phyloP scores from a whole-genome alignment of 208 protist species.

The Wallacemonas sp. region DNA sequence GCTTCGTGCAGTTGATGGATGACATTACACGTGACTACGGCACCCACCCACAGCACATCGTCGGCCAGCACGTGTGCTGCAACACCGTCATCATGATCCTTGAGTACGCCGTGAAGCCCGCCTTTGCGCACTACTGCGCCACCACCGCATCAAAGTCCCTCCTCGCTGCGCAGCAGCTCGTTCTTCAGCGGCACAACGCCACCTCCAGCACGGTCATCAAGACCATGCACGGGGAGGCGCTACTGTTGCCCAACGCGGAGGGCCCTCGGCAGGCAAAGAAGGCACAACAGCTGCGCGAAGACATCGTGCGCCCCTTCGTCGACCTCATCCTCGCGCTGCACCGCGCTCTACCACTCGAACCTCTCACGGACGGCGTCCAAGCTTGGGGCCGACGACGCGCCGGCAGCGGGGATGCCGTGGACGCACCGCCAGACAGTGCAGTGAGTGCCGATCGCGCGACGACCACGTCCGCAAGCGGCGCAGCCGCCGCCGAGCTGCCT shows the following conservation, averaged over 20 bases:
- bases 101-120: slow-evolving; percentile 60
- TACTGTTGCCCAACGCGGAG: neutral
- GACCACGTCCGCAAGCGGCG: too few relatives aligned
- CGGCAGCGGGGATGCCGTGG: neutral
- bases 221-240: neutral
- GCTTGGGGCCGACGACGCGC: neutral
- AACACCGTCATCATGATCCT: slow-evolving; percentile 73
- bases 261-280: slow-evolving; percentile 1
- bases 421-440: neutral
- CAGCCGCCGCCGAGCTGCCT: too few relatives aligned
- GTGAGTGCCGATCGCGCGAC: too few relatives aligned
- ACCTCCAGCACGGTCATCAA: neutral
- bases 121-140: slow-evolving; percentile 37
- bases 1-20: slow-evolving; percentile 50
- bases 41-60: slow-evolving; percentile 40
- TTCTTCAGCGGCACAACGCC: slow-evolving; percentile 13
- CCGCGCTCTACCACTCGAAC: slow-evolving; percentile 28
- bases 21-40: slow-evolving; percentile 37
- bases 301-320: slow-evolving; percentile 51
- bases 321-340: slow-evolving; percentile 56
- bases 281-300: slow-evolving; percentile 26
- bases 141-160: neutral
- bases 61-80: slow-evolving; percentile 69
- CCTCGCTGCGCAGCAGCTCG: slow-evolving; percentile 4
- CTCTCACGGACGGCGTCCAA: slow-evolving; percentile 11